Base-by-base conservation (phyloP, 768 basidiomycete genomes). In the Phlegmacium glaucopus region DNA sequence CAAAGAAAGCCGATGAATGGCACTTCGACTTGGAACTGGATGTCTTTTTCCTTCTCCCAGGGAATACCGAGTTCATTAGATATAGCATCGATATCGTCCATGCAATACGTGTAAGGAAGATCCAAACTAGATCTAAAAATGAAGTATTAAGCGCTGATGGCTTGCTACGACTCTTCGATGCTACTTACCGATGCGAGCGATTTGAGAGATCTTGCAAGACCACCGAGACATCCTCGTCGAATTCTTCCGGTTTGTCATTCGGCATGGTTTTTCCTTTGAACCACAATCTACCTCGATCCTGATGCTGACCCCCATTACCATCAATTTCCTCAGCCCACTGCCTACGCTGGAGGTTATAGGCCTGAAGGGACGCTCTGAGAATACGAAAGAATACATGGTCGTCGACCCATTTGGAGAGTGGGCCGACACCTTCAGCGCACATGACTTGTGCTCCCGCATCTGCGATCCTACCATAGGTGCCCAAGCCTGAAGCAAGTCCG, bases 81-180 rank as follows among this genome's bases (percentile, higher is more conserved):
- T 0, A 72, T 37, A 0, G 4, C 10, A 36, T 75, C 60, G 10
- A 76, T 70, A 50, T 75, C 70, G 0, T 18, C 47, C 1, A 43
- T 37, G 10, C 6, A 5, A 17, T 58, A 61, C 26, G 53, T 8
- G 34, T 40, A 64, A 0, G n/a, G 0, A 0, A 0, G 4, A 30
- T 69, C 66, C 15, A 56, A 42, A 0, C 9, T 4, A 1, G 55
- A 58, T 0, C 57, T 52, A n/a, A n/a, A n/a, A n/a, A n/a, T n/a
- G n/a, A n/a, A n/a, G n/a, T n/a, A n/a, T n/a, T n/a, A n/a, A n/a
- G n/a, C n/a, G n/a, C n/a, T n/a, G n/a, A n/a, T n/a, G n/a, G n/a
- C n/a, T n/a, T n/a, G n/a, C n/a, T n/a, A n/a, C n/a, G n/a, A n/a
- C n/a, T n/a, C n/a, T n/a, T n/a, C n/a, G n/a, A n/a, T n/a, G n/a